Evolutionary conservation across 306 rosid genomes (phyloP).

Genomic region (Quillaja saponaria): DNA sequence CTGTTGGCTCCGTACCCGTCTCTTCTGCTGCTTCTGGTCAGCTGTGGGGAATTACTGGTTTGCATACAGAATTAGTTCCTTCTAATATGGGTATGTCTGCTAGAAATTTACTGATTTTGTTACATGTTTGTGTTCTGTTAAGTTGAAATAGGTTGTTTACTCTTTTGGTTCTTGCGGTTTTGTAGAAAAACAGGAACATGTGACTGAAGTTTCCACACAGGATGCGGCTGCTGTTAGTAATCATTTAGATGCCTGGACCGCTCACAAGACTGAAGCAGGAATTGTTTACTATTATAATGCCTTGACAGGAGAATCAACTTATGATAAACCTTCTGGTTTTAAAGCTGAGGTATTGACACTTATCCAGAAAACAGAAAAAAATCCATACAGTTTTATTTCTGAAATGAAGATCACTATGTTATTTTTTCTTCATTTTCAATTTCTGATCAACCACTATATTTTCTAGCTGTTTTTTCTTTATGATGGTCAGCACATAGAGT

Average conservation of each 20-base stretch:
- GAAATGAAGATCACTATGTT: too few species aligned
- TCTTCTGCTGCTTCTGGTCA: constrained; percentile 44
- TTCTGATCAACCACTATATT: too few species aligned
- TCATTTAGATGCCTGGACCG: constrained; percentile 82
- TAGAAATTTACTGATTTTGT: constrained; percentile 28
- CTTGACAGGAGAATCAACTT: constrained; percentile 80
- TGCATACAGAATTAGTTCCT: constrained; percentile 47
- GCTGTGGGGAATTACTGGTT: constrained; percentile 46
- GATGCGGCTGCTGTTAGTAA: constrained; percentile 42
- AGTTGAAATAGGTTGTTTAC: too few species aligned
- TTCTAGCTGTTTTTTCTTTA: too few species aligned
- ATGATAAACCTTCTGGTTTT: constrained; percentile 78
- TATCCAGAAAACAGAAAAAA: too few species aligned
- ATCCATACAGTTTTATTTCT: too few species aligned
- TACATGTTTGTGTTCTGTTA: too few species aligned
- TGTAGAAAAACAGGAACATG: constrained; percentile 52
- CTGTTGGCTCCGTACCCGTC: constrained; percentile 27
- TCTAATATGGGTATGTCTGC: constrained; percentile 55
- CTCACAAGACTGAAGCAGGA: constrained; percentile 86
- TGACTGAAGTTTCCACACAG: constrained; percentile 39
- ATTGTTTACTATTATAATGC: constrained; percentile 87
- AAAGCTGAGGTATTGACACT: constrained; percentile 74
- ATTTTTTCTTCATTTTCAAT: too few species aligned
- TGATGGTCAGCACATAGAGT: too few species aligned
- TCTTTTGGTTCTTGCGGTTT: constrained; percentile 30